Base-by-base conservation (phyloP, 1,284 basidiomycete species). In the Violaceomyces palustris region DNA sequence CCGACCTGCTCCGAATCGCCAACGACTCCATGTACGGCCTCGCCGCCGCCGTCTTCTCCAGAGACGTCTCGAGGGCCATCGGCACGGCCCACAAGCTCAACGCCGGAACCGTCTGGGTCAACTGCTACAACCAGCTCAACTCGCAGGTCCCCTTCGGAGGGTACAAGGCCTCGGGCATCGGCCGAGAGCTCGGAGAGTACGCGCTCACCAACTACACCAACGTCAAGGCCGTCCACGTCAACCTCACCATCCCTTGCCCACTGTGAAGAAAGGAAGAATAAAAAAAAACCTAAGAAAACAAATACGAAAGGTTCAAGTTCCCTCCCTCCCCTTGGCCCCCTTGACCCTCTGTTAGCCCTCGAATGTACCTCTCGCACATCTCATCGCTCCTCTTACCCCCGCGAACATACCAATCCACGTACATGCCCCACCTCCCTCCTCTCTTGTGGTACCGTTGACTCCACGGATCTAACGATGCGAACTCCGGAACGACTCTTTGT, bases 21-120 rank as follows among this genome's bases (percentile, higher is more conserved):
- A 63, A 43, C 93, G 94, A 92, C 74, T 85, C 85, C 1, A 74
- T 78, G 66, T 82, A 93, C 76, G 92, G 92, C 57, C 80, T 93
- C 30, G 85, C 87, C n/a, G 80, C 87, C 1, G 85, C 87, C 21
- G 82, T 96, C 48, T 93, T 92, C 79, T 82, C 86, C 27, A 79
- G 82, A 61, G 81, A 94, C 76, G 74, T 93, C 75, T 80, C 80
- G 51, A 79, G 83, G 19, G 89, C 86, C 1, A 75, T 93, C 56
- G 77, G 79, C 44, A 83, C 85, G 7, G 85, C 87, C 7, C 82
- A 88, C 74, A 79, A 76, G 58, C 78, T 96, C 54, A 81, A 88
- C 63, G 87, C 88, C 3, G 91, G 91, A 26, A 89, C 87, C 6
- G 81, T 81, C 1, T 88, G 83, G 82, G 74, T 87, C 63, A 91